Conservation (phyloP, 192 early-diverging fungal species). For the Phycomyces nitens region DNA sequence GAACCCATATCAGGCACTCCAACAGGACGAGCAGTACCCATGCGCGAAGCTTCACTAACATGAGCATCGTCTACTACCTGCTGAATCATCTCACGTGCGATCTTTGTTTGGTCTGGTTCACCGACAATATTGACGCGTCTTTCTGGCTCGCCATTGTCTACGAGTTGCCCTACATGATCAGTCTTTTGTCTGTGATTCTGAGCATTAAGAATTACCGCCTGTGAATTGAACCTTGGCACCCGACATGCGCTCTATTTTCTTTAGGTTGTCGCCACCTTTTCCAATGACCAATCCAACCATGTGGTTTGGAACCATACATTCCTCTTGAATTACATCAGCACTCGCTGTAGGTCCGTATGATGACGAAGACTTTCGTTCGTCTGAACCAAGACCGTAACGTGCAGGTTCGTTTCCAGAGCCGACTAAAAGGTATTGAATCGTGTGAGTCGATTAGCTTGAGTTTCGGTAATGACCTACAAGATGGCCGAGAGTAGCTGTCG, state of each 20-base stretch:
- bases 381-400: conserved; percentile 34
- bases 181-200: no score
- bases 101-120: conserved; percentile 41
- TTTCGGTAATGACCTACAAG: background rate
- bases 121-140: conserved; percentile 50
- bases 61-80: conserved; percentile 44
- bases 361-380: conserved; percentile 28
- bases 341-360: conserved; percentile 28
- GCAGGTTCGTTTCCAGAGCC: conserved; percentile 13
- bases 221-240: conserved; percentile 71
- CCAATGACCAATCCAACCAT: conserved; percentile 84
- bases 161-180: background rate
- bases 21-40: background rate
- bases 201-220: conserved; percentile 15
- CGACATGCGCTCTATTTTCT: conserved; percentile 68
- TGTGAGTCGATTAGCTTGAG: no score
- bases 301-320: conserved; percentile 57
- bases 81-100: conserved; percentile 52
- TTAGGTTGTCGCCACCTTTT: conserved; percentile 71
- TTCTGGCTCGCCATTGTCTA: conserved; percentile 41
- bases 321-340: conserved; percentile 37
- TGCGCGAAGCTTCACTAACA: conserved; percentile 25
- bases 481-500: conserved; percentile 27
- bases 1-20: conserved; percentile 7
- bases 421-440: background rate